Conservation (phyloP, 495 filamentous ascomycete species). For the Darksidea phi region DNA sequence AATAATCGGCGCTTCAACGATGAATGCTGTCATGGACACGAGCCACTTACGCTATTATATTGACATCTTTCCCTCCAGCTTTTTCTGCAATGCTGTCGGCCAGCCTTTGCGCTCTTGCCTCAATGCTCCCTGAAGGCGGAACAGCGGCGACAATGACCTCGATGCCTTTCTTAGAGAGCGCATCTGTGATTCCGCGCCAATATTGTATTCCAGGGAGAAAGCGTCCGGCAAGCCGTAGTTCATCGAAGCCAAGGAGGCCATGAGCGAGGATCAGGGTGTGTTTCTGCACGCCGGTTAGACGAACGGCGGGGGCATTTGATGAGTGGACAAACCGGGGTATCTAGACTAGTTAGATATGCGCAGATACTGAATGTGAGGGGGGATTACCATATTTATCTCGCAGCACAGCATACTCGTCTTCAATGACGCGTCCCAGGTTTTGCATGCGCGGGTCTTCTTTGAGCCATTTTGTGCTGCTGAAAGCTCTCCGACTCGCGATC, state of each 20-base stretch:
- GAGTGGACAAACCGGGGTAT: constrained; percentile 22
- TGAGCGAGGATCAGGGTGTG: constrained; percentile 82
- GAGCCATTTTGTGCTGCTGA: constrained; percentile 4
- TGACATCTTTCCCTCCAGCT: constrained; percentile 71
- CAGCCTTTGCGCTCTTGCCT: constrained; percentile 68
- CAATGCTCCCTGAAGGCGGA: constrained; percentile 75
- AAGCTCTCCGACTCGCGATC: background rate
- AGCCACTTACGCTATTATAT: constrained; percentile 75
- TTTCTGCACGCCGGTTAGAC: constrained; percentile 40
- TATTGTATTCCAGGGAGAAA: constrained; percentile 78
- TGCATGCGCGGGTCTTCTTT: constrained; percentile 58
- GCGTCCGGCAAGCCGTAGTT: constrained; percentile 69
- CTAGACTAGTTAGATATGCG: constrained; percentile 5
- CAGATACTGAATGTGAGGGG: background rate
- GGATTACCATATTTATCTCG: constrained; percentile 66
- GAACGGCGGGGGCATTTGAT: constrained; percentile 1
- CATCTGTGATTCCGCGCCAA: constrained; percentile 87
- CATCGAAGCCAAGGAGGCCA: constrained; percentile 87
- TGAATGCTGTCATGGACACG: constrained; percentile 36
- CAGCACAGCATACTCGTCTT: constrained; percentile 73
- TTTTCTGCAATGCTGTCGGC: constrained; percentile 62
- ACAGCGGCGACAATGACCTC: constrained; percentile 81
- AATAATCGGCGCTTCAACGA: background rate
- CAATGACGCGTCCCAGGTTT: constrained; percentile 65
- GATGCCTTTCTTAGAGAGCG: constrained; percentile 65